A percentile compares a stretch with the other conserved stretches of the same genome.
phyloP scores from a whole-genome alignment of 208 protist genomes.

The Trypanosomatidae sp. region DNA sequence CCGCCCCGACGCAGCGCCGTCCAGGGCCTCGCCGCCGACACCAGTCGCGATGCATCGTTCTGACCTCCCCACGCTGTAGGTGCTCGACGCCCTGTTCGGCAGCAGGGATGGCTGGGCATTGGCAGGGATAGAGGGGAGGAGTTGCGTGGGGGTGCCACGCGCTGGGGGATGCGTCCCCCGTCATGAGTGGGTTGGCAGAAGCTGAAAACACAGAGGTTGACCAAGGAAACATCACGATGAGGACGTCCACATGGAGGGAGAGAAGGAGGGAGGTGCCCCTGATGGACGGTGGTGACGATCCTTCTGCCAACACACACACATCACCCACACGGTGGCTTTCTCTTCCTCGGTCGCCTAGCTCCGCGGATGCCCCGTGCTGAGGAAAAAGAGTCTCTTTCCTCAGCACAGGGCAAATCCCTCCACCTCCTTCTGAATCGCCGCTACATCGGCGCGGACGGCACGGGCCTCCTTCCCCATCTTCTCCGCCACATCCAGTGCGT shows the following conservation, averaged over 20 bases:
- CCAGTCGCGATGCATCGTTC: neutral
- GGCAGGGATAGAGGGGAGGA: neutral
- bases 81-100: neutral
- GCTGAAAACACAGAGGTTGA: neutral
- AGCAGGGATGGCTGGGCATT: neutral
- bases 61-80: neutral
- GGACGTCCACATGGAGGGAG: neutral
- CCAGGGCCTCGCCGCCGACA: neutral
- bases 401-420: conserved; percentile 29
- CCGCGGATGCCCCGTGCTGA: neutral
- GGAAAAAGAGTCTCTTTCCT: no score
- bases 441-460: conserved; percentile 26
- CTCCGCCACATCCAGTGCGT: conserved; percentile 38
- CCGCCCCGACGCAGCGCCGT: neutral
- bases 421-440: conserved; percentile 41
- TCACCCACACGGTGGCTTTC: neutral
- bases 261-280: neutral
- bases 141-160: neutral
- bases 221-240: neutral
- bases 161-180: neutral
- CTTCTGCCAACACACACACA: neutral
- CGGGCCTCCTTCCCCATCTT: conserved; percentile 27
- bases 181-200: neutral
- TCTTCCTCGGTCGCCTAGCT: neutral
- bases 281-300: neutral